Evolutionary conservation across 139 green algal species (phyloP), one percentile per base, ranked within the genome.

Genomic region (Chlorella sp.): DNA sequence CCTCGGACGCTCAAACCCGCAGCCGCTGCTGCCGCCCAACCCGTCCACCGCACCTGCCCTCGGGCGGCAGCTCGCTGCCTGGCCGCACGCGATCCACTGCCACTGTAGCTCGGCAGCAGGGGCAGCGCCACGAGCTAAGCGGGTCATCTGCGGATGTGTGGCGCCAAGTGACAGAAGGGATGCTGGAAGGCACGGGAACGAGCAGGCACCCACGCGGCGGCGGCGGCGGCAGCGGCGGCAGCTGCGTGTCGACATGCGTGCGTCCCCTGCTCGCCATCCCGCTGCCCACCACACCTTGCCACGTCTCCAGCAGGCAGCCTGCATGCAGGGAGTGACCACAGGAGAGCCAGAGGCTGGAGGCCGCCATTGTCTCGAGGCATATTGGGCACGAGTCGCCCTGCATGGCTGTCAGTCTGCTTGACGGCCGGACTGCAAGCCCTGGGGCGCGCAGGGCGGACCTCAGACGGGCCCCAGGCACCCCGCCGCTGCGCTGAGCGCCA

Each of bases 41-140:
- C 65, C 28, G 30, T 3, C 65, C 26, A 4, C 32, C 5, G 30
- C 60, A 32, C 26, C 25, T n/a, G 25, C 60, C 25, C 60, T 32
- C 60, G 32, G 60, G 26, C 60, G 60, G 60, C 60, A 67, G 60
- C 60, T 67, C 60, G 25, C 25, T 32, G 25, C 25, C 60, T 67
- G 60, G 25, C 60, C 25, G 26, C 69, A 75, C 69, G 1, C 32
- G 32, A 3, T 20, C 34, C 26, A n/a, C 32, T 12, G 28, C 60
- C 6, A 82, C 60, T 5, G 15, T 47, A 3, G 57, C 28, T 28
- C 76, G 57, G 36, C 76, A 82, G 26, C 63, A 56, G 3, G 76
- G 76, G 60, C 76, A 82, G 4, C 76, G 76, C 76, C 76, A 82
- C 3, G 64, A 25, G 3, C 18, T 21, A 11, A 82, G 23, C 3